phyloP scores from a whole-genome alignment of 1,284 basidiomycete species.

The Clitocybe nebularis region DNA sequence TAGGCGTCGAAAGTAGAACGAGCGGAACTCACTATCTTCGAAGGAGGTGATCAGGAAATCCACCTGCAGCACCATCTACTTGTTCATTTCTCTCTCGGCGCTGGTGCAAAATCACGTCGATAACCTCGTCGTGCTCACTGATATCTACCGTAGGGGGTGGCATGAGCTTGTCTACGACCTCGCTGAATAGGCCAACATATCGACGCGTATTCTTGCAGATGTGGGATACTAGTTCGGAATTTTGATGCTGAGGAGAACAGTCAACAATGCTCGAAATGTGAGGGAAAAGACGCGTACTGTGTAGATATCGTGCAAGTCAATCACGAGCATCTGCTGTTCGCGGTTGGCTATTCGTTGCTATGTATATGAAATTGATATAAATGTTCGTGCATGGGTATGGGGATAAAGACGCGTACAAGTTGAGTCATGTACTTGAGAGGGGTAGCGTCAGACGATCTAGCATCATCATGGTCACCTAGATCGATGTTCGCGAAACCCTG shows the following conservation, averaged over 20 bases:
- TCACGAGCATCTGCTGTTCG: constrained; percentile 79
- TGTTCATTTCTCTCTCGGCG: constrained; percentile 84
- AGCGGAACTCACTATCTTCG: constrained; percentile 82
- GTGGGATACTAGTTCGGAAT: constrained; percentile 67
- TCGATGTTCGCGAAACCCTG: constrained; percentile 69
- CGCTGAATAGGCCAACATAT: constrained; percentile 88
- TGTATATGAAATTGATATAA: constrained; percentile 14
- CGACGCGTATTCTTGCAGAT: constrained; percentile 87
- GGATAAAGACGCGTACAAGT: constrained; percentile 54
- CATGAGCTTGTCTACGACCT: constrained; percentile 87
- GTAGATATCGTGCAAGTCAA: constrained; percentile 80
- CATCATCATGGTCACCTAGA: constrained; percentile 52
- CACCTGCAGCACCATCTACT: constrained; percentile 61
- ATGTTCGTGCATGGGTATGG: constrained; percentile 27
- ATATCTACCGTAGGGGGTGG: constrained; percentile 88
- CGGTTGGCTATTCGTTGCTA: constrained; percentile 93
- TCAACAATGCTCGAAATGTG: constrained; percentile 8
- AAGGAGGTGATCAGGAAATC: constrained; percentile 88
- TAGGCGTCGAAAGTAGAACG: not conserved
- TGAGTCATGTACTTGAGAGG: constrained; percentile 85
- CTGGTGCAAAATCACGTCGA: constrained; percentile 94
- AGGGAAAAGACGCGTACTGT: constrained; percentile 40
- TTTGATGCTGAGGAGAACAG: constrained; percentile 49
- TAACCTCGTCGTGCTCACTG: constrained; percentile 84
- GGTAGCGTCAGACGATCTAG: constrained; percentile 35